phyloP scores from a whole-genome alignment of 2,329 filamentous ascomycete species.

The Aspergillus arachidicola region DNA sequence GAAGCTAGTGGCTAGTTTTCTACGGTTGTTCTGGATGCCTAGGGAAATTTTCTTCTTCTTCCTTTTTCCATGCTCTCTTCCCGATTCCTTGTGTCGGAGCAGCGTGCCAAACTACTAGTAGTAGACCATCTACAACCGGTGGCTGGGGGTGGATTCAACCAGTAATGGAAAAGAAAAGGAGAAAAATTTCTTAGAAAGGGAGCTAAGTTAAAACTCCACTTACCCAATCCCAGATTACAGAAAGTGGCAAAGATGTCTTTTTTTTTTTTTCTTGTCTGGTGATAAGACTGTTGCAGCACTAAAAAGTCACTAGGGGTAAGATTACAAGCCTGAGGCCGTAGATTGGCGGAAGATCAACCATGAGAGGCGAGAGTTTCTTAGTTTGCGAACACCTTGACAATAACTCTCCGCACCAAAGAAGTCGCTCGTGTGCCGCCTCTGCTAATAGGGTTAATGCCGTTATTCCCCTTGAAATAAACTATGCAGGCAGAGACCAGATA shows the following conservation, averaged over 20 bases:
- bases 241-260: background rate
- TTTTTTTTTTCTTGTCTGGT: background rate
- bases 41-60: background rate
- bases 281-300: conserved; percentile 15
- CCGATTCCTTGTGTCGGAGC: background rate
- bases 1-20: background rate
- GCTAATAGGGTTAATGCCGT: background rate
- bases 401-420: conserved; percentile 2
- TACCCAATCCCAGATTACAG: background rate
- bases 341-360: conserved; percentile 11
- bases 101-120: background rate
- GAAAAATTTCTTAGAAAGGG: background rate
- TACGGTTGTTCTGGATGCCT: background rate
- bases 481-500: background rate
- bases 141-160: conserved; percentile 7
- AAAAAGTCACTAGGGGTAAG: conserved; percentile 6
- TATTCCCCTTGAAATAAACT: background rate
- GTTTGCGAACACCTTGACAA: background rate
- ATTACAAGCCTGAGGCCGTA: background rate
- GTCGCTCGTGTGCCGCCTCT: conserved; percentile 8
- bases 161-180: background rate
- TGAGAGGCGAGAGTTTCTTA: background rate
- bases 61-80: background rate
- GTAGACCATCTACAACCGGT: background rate
- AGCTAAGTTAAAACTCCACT: background rate